Conservation (phyloP, 768 basidiomycete genomes). For the Russula brevipes region DNA sequence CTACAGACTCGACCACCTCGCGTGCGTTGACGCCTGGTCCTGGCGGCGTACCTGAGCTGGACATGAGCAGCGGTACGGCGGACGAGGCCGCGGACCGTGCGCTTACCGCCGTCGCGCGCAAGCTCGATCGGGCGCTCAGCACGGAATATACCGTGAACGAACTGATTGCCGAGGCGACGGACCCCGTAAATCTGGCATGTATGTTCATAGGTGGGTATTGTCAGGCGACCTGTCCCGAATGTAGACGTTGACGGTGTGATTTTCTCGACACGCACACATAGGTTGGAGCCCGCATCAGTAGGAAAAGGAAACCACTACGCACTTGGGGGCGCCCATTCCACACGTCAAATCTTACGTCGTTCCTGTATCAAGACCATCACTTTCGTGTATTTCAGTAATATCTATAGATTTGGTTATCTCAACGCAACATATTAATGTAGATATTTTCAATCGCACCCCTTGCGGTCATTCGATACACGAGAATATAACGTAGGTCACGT, state of each 20-base stretch:
- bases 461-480: too few species aligned
- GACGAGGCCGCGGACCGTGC: slow-evolving; percentile 91
- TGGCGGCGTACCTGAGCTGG: slow-evolving; percentile 44
- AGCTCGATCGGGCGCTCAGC: slow-evolving; percentile 79
- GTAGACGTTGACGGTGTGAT: neutral
- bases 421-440: too few species aligned
- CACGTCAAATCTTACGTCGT: neutral
- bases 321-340: neutral
- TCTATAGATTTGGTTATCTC: too few species aligned
- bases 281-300: slow-evolving; percentile 42
- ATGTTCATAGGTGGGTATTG: slow-evolving; percentile 65
- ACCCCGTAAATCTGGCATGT: slow-evolving; percentile 64
- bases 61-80: slow-evolving; percentile 59
- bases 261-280: slow-evolving; percentile 23
- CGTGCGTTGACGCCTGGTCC: slow-evolving; percentile 32
- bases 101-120: slow-evolving; percentile 68
- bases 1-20: slow-evolving; percentile 28
- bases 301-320: neutral
- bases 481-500: too few species aligned
- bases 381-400: too few species aligned
- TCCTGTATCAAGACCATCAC: neutral
- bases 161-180: slow-evolving; percentile 83
- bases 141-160: slow-evolving; percentile 93
- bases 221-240: neutral
- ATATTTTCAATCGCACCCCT: too few species aligned